Evolutionary conservation across 2,329 filamentous ascomycete genomes (phyloP), one percentile per base, ranked within the genome.

Genomic region (Sclerotiophoma versabilis): DNA sequence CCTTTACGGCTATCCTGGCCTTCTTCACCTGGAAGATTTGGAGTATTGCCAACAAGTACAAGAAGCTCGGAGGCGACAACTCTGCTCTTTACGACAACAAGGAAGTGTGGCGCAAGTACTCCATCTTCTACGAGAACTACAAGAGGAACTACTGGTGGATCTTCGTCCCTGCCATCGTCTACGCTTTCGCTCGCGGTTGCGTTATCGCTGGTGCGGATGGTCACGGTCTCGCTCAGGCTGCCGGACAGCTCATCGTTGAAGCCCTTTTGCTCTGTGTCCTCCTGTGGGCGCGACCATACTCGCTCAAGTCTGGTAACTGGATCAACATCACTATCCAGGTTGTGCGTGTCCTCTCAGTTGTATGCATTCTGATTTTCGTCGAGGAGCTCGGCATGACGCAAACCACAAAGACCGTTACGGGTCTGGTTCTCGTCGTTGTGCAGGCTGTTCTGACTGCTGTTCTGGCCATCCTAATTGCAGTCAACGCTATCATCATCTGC

Each of bases 121-220:
- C 91, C 68, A 83, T 97, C 58, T 98, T 99, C 79, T 99, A 99
- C 80, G 95, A 98, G 69, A 89, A 88, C 65, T 98, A 96, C 82
- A 92, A 92, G 79, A 92, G 90, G 76, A 86, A 88, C 65, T 96
- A 93, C 80, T 99, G 95, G 95, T 98, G 93, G 93, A 78, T 97
- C 20, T 98, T 99, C 72, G 83, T 98, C 12, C 95, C 95, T 0
- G 81, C 84, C 57, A 96, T 98, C 69, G 57, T 92, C 60, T 98
- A 98, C 81, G 90, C 93, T 81, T 92, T 97, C 70, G 88, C 87
- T 71, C 95, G 95, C 79, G 93, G 93, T 49, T 89, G 87, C 57
- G 86, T 93, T 53, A 87, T 98, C 62, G 93, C 93, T 12, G 90
- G 86, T 25, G 91, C 86, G 36, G 89, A 97, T 69, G 92, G 92